Evolutionary conservation across 2,329 filamentous ascomycete species (phyloP).

Genomic region (Pyricularia pennisetigena): DNA sequence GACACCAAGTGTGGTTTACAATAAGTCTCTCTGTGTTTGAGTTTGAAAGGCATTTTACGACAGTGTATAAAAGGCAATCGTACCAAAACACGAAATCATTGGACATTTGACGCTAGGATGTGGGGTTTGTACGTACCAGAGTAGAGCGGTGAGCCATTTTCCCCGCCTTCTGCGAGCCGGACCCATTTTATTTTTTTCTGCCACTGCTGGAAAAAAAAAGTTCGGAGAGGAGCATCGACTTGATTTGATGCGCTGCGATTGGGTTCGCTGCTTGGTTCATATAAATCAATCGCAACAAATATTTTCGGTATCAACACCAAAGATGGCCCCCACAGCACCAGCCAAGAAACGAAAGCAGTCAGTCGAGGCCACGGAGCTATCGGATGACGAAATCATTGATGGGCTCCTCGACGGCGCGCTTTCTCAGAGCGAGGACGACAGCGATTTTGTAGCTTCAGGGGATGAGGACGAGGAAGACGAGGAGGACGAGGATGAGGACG

Average conservation of each 20-base stretch:
- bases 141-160: not conserved
- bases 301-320: conserved; percentile 3
- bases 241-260: not conserved
- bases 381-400: conserved; percentile 51
- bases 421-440: conserved; percentile 47
- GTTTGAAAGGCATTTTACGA: too few species aligned
- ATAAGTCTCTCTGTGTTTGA: too few species aligned
- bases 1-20: too few species aligned
- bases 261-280: not conserved
- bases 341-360: conserved; percentile 58
- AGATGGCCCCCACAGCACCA: conserved; percentile 29
- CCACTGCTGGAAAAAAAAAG: not conserved
- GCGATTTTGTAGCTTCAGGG: conserved; percentile 27
- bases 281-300: not conserved
- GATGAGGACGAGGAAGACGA: conserved; percentile 30
- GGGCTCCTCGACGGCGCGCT: conserved; percentile 45
- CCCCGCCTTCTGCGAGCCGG: not conserved
- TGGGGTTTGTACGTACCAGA: not conserved
- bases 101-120: too few species aligned
- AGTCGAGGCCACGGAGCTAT: conserved; percentile 41
- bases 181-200: not conserved
- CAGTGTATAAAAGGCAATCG: too few species aligned
- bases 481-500: conserved; percentile 28
- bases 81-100: too few species aligned
- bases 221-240: not conserved